Base-by-base conservation (phyloP, 1,139 yeast genomes). In the Suhomyces kunorum region DNA sequence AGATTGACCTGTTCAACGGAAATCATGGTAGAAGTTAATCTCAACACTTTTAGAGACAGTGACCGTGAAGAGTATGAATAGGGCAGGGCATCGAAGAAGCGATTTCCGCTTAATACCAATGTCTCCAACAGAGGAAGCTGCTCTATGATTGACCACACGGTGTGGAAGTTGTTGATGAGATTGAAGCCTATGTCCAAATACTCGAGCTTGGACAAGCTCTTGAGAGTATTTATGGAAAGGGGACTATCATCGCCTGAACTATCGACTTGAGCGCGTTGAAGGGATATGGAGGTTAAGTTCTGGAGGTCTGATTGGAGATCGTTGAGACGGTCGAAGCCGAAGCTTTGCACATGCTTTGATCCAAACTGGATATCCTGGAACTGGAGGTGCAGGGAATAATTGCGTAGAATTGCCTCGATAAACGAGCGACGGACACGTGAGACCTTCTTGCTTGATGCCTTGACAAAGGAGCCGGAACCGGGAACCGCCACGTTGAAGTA, bases 401-500 rank as follows among this genome's bases (percentile, higher is more conserved):
- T 74, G 7, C 58, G 55, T 3, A 56, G 40, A n/a, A 86, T 44
- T 0, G 86, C 88, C 3, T 73, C 68, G 14, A 63, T 58, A 46
- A 85, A 74, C 1, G 71, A 32, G 17, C 43, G 8, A 51, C 53
- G 6, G 39, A 23, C 38, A 34, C 51, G 66, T 1, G 33, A 12
- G 44, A 66, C 44, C 50, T 58, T 58, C 60, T 66, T 34, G 65
- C 59, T 51, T 51, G 62, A 51, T 2, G 60, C 49, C 48, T 84
- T 87, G 16, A 89, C 48, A 52, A 89, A 88, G 2, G 95, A 81
- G 0, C 88, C 96, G 1, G 85, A 53, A 1, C 61, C 59, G 1
- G 53, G 44, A 1, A 47, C 36, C 3, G 36, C 36, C 4, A 69
- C 58, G 3, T 61, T 60, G 57, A 89, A 89, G 60, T 88, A 88